These are phyloP conservation scores for Yamadazyma sp. DNA, from an alignment of 1,139 yeast species.

Conservation along the genomic window DNA sequence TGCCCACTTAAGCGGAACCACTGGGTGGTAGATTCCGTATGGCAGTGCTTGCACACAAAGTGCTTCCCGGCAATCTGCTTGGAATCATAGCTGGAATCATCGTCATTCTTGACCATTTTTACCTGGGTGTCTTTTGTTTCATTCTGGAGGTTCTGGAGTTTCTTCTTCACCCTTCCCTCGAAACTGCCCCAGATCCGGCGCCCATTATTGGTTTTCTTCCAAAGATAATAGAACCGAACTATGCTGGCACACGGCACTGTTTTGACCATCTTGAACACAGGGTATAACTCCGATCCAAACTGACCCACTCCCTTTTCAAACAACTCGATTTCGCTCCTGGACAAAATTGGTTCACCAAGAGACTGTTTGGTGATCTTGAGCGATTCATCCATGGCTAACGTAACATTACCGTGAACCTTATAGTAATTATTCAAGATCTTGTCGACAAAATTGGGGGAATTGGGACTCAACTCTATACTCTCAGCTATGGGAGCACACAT, in stretches of 20 bases:
- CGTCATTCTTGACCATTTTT: conserved; percentile 57
- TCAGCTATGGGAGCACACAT: conserved; percentile 59
- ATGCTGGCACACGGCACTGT: conserved; percentile 74
- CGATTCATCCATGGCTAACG: conserved; percentile 41
- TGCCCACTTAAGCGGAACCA: conserved; percentile 78
- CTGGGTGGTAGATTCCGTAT: conserved; percentile 48
- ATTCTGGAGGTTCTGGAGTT: conserved; percentile 32
- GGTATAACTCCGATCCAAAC: conserved; percentile 79
- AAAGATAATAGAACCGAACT: conserved; percentile 80
- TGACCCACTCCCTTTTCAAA: conserved; percentile 77
- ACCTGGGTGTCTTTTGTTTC: conserved; percentile 28
- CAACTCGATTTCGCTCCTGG: conserved; percentile 56
- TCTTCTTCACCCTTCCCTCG: conserved; percentile 67
- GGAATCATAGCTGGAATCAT: conserved; percentile 68
- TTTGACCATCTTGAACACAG: conserved; percentile 66
- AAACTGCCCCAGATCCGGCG: conserved; percentile 79
- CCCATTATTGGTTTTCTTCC: conserved; percentile 87
- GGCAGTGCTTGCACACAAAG: conserved; percentile 67
- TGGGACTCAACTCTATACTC: conserved; percentile 44
- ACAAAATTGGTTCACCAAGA: conserved; percentile 75
- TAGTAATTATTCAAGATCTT: conserved; percentile 58
- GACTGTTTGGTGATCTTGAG: conserved; percentile 51
- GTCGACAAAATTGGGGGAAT: conserved; percentile 80
- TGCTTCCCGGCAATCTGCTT: conserved; percentile 43
- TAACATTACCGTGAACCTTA: conserved; percentile 50